Base-by-base conservation (phyloP, 1,139 yeast genomes). In the Saccharomyces hybrid region DNA sequence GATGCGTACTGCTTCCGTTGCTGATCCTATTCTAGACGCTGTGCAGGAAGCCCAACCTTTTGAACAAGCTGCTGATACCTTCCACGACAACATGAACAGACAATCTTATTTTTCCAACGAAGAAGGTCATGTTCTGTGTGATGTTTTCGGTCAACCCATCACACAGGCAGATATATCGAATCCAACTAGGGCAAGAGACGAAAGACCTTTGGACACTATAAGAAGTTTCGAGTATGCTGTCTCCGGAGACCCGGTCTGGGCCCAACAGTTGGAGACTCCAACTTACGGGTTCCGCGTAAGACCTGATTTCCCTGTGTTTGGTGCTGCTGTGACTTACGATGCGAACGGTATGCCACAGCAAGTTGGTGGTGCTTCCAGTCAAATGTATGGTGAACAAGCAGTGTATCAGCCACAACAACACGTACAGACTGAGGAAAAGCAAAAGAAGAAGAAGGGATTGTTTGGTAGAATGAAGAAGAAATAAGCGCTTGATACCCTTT, bases 11-110 rank as follows among this genome's bases (percentile, higher is more conserved):
- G 80, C 80, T 47, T 76, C 80, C 55, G 83, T 88, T 52, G 95
- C 88, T 64, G 97, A 90, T 72, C 97, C 97, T 27, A 86, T 91
- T 57, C 76, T 93, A 59, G 79, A 85, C 34, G 98, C 98, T 4
- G 95, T 93, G 53, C 90, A 86, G 67, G 97, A 91, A 72, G 93
- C 88, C 16, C 98, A 93, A 75, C 99, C 99, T 8, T 93, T 89
- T 70, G 96, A 93, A 71, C 88, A 86, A 67, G 86, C 86, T n/a
- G 79, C 69, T 1, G 69, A 62, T 49, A 57, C 66, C 11, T 63
- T 62, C 50, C 59, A 63, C 46, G 68, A 65, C 26, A 62, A 62
- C 49, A 73, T 71, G 58, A 64, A 64, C 54, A 55, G 64, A 27
- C 58, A 61, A 34, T 59, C 71, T 5, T 68, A 66, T 51, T 62